Evolutionary conservation across 2,329 filamentous ascomycete genomes (phyloP).

Genomic region (Alternaria metachromatica): DNA sequence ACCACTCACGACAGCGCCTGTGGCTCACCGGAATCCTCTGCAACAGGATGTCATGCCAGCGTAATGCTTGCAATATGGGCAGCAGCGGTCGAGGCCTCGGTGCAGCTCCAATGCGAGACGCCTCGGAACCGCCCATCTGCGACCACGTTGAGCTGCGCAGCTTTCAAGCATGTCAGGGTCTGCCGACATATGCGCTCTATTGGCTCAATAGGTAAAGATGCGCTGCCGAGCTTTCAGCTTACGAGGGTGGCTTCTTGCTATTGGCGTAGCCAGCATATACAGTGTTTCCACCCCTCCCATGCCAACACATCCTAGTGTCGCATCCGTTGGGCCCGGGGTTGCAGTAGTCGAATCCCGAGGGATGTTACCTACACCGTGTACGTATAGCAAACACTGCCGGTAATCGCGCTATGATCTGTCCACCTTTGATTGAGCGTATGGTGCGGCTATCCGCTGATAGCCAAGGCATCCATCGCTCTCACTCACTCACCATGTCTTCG

Average conservation of each 20-base stretch:
- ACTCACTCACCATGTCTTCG: not conserved
- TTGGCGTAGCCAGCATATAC: slow-evolving; percentile 23
- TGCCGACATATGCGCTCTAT: slow-evolving; percentile 11
- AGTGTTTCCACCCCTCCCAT: slow-evolving; percentile 10
- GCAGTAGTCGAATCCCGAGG: slow-evolving; percentile 10
- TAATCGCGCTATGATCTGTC: slow-evolving; percentile 8
- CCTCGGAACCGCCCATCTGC: slow-evolving; percentile 23
- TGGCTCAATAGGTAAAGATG: slow-evolving; percentile 13
- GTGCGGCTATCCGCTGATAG: slow-evolving; percentile 7
- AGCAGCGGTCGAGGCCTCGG: slow-evolving; percentile 12
- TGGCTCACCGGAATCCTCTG: slow-evolving; percentile 24
- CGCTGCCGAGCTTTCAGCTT: slow-evolving; percentile 21
- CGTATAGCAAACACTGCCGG: slow-evolving; percentile 22
- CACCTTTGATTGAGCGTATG: slow-evolving; percentile 8
- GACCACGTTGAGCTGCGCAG: slow-evolving; percentile 28
- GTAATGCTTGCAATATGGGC: slow-evolving; percentile 11
- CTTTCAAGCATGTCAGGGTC: slow-evolving; percentile 11
- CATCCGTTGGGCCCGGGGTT: slow-evolving; percentile 16
- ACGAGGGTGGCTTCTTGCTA: slow-evolving; percentile 15
- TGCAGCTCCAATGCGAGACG: slow-evolving; percentile 10
- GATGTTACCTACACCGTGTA: slow-evolving; percentile 6
- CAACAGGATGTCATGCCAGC: slow-evolving; percentile 25
- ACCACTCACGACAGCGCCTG: slow-evolving; percentile 2
- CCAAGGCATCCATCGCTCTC: not conserved
- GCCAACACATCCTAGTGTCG: slow-evolving; percentile 18